phyloP scores from a whole-genome alignment of 495 filamentous ascomycete genomes.

The Neurospora sp. region DNA sequence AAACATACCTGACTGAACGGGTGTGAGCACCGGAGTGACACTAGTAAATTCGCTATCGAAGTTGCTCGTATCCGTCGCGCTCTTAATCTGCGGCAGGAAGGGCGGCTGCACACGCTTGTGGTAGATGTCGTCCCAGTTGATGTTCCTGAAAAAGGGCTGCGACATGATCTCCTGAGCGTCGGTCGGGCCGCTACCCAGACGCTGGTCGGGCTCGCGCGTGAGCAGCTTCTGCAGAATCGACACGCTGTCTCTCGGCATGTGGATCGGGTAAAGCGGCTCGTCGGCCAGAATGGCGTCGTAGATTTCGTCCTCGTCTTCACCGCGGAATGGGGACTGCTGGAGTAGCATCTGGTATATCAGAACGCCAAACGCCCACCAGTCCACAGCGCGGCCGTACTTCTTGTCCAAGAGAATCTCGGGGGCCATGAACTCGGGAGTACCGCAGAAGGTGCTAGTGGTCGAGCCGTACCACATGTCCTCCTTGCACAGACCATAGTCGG shows the following conservation, averaged over 20 bases:
- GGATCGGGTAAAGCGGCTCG: conserved; percentile 95
- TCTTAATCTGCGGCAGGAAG: conserved; percentile 81
- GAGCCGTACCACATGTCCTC: conserved; percentile 99
- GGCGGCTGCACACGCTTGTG: conserved; percentile 84
- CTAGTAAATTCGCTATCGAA: conserved; percentile 99
- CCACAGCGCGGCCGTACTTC: conserved; percentile 96
- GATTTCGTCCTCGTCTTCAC: conserved; percentile 98
- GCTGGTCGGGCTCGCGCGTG: conserved; percentile 85
- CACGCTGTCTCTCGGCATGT: conserved; percentile 97
- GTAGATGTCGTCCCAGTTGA: conserved; percentile 98
- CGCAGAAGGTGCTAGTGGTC: conserved; percentile 96
- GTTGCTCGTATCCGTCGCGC: conserved; percentile 93
- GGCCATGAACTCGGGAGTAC: conserved; percentile 98
- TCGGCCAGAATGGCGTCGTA: conserved; percentile 98
- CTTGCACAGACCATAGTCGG: conserved; percentile 97
- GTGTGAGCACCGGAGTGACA: conserved; percentile 93
- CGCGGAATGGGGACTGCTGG: conserved; percentile 97
- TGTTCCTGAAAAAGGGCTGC: conserved; percentile 93
- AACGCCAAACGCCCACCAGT: conserved; percentile 99
- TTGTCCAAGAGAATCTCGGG: conserved; percentile 98
- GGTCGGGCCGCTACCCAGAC: conserved; percentile 87
- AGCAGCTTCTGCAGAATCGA: conserved; percentile 97
- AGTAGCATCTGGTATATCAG: conserved; percentile 99
- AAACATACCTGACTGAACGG: conserved; percentile 87
- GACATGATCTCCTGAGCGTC: conserved; percentile 99